These are phyloP conservation scores for Irpex sp. DNA, from an alignment of 1,284 basidiomycete species.

Conservation along the genomic window DNA sequence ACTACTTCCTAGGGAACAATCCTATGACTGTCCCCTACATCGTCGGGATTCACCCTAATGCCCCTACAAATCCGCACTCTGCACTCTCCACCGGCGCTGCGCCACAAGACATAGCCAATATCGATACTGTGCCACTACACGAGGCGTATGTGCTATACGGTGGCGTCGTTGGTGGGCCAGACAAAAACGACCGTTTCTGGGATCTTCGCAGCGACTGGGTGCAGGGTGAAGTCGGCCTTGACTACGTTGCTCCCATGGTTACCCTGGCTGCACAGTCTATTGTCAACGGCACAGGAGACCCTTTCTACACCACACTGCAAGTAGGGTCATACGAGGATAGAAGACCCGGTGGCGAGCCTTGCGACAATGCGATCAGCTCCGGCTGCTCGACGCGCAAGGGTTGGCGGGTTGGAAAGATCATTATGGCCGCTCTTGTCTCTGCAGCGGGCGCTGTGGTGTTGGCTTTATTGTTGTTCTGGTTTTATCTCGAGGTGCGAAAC, in stretches of 20 bases:
- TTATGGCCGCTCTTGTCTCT: slow-evolving; percentile 64
- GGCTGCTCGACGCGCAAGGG: slow-evolving; percentile 42
- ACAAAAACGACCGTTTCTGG: slow-evolving; percentile 72
- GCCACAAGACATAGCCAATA: slow-evolving; percentile 51
- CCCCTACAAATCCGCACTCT: slow-evolving; percentile 85
- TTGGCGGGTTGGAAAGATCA: slow-evolving; percentile 59
- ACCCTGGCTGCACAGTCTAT: slow-evolving; percentile 76
- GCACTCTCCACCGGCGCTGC: slow-evolving; percentile 80
- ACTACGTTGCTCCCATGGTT: slow-evolving; percentile 85
- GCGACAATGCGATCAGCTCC: slow-evolving; percentile 64
- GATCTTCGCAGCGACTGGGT: slow-evolving; percentile 84
- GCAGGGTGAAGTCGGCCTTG: slow-evolving; percentile 75
- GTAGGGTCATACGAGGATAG: slow-evolving; percentile 63
- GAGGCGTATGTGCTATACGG: slow-evolving; percentile 83
- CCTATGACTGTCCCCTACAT: slow-evolving; percentile 81
- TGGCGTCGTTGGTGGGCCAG: slow-evolving; percentile 85
- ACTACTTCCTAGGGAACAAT: slow-evolving; percentile 84
- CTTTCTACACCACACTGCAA: slow-evolving; percentile 70
- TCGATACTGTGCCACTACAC: slow-evolving; percentile 69
- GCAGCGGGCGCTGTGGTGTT: slow-evolving; percentile 57
- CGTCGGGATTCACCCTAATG: slow-evolving; percentile 87
- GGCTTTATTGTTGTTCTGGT: slow-evolving; percentile 45
- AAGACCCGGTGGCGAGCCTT: slow-evolving; percentile 66
- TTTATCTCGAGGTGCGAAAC: slow-evolving; percentile 4
- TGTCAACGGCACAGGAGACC: slow-evolving; percentile 66